phyloP scores from a whole-genome alignment of 2,329 filamentous ascomycete species.

The Podosphaera aphanis region DNA sequence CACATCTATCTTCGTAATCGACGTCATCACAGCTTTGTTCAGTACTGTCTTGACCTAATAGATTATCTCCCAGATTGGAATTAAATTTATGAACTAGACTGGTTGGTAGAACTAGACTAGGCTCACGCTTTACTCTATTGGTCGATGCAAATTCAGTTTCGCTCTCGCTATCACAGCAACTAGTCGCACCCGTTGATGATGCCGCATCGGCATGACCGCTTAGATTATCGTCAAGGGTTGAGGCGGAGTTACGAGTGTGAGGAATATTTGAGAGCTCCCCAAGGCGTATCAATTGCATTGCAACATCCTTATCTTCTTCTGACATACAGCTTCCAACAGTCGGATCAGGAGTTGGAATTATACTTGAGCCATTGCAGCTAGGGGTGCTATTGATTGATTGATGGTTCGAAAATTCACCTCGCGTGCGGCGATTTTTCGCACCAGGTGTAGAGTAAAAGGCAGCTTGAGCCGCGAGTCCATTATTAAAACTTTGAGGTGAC shows the following conservation, averaged over 20 bases:
- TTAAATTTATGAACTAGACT: conserved; percentile 22
- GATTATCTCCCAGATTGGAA: conserved; percentile 26
- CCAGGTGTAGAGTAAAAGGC: conserved; percentile 39
- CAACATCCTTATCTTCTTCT: conserved; percentile 81
- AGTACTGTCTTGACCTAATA: conserved; percentile 31
- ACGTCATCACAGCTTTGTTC: conserved; percentile 38
- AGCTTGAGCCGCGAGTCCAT: conserved; percentile 26
- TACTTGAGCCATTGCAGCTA: conserved; percentile 26
- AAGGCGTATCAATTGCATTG: conserved; percentile 85
- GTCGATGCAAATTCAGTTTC: conserved; percentile 36
- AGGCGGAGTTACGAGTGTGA: conserved; percentile 77
- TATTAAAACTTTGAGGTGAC: conserved; percentile 56
- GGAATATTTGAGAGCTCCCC: conserved; percentile 87
- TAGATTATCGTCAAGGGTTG: conserved; percentile 78
- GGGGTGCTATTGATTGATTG: conserved; percentile 20
- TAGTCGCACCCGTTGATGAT: conserved; percentile 68
- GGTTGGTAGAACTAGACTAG: conserved; percentile 25
- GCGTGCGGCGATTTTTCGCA: conserved; percentile 41
- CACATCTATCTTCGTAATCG: conserved; percentile 24
- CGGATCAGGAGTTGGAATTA: conserved; percentile 85
- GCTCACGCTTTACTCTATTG: conserved; percentile 32
- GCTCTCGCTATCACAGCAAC: conserved; percentile 48
- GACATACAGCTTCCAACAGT: conserved; percentile 93
- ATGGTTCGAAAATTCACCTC: conserved; percentile 30
- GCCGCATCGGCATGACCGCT: conserved; percentile 70